Base-by-base conservation (phyloP, 257 asterid species). In the Linderniella brevidens region DNA sequence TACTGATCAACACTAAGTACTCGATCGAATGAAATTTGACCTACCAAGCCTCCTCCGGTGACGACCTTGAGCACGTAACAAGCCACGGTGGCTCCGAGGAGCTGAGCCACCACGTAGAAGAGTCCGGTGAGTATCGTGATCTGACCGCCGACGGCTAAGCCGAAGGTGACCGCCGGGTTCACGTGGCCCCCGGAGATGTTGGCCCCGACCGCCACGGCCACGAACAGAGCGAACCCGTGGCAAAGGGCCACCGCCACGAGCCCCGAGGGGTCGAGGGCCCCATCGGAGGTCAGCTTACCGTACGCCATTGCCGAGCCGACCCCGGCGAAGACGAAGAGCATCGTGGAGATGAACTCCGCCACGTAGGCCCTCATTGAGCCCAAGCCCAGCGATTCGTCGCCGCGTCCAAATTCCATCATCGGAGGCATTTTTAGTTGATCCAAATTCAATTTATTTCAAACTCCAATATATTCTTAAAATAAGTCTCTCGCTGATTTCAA, bases 321-420 rank as follows among this genome's bases (percentile, higher is more conserved):
- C 45, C 94, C 94, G 56, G 97, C 97, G 60, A 86, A 86, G 67
- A 86, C 80, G 64, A 86, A 86, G 56, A 86, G 85, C 76, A 79
- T 48, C 48, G 97, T 86, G 70, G 97, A 86, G 80, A 82, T 86
- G 86, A 86, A 82, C 67, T 86, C 97, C n/a, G 97, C 94, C 35
- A 79, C 19, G 61, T 86, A 86, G 0, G 97, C 92, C 77, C 75
- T 86, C 5, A 86, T 18, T 0, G 97, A 75, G 49, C 64, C 78
- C 0, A 55, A 0, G 66, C 81, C 49, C 68, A 76, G 63, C 0
- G 97, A 79, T 62, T 82, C 97, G 52, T 79, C 85, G 29, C 77
- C 43, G 4, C 94, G 74, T 32, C 94, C 97, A 39, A 86, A 71
- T 18, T 94, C 93, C 46, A 86, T 82, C 47, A 86, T 82, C 44